These are phyloP conservation scores for Lophiotrema nucula DNA, from an alignment of 495 filamentous ascomycete genomes.

Conservation along the genomic window DNA sequence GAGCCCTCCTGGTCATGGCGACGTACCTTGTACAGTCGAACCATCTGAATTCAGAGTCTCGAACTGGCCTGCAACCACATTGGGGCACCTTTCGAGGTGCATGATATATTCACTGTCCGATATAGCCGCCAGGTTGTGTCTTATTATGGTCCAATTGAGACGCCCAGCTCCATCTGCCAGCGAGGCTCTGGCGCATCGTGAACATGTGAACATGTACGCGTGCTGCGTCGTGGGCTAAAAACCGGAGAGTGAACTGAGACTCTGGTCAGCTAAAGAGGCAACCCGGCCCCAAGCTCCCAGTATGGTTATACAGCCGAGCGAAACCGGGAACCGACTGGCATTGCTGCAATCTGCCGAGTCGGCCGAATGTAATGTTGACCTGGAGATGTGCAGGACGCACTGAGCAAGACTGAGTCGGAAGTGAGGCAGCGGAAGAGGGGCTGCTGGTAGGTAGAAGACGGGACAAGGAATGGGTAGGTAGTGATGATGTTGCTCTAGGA, in stretches of 20 bases:
- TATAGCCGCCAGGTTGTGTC: neutral
- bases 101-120: neutral
- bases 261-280: conserved; percentile 4
- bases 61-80: too few relatives aligned
- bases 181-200: neutral
- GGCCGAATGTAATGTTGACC: conserved; percentile 13
- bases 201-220: conserved; percentile 8
- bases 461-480: neutral
- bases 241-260: neutral
- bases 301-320: conserved; percentile 14
- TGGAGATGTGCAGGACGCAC: neutral
- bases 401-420: neutral
- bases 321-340: conserved; percentile 20
- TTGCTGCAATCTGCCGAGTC: conserved; percentile 18
- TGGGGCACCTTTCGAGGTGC: neutral
- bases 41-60: too few relatives aligned
- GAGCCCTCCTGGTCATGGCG: neutral
- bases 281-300: conserved; percentile 9
- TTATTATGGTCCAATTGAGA: neutral
- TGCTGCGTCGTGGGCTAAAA: conserved; percentile 14
- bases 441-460: neutral
- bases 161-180: neutral
- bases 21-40: neutral
- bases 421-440: neutral
- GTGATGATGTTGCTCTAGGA: neutral